phyloP scores from a whole-genome alignment of 2,329 filamentous ascomycete species.

The Dactylellina sp. region DNA sequence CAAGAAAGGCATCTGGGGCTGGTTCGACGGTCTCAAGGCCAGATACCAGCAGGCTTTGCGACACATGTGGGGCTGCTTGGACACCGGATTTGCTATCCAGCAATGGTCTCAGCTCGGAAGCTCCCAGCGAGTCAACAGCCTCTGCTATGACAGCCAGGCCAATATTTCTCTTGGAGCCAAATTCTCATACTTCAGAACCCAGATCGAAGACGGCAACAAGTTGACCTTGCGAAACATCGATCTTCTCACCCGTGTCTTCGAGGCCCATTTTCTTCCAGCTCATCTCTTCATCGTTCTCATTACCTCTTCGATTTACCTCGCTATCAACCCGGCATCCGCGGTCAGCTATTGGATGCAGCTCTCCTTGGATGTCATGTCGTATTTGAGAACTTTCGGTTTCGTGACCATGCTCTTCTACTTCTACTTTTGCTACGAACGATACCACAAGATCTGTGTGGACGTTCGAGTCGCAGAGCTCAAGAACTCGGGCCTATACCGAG shows the following conservation, averaged over 20 bases:
- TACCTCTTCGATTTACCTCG: conserved; percentile 72
- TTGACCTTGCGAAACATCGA: conserved; percentile 66
- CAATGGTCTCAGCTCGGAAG: conserved; percentile 71
- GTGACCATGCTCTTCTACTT: conserved; percentile 74
- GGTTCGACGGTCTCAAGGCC: conserved; percentile 71
- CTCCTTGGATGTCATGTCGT: conserved; percentile 72
- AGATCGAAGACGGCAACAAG: conserved; percentile 51
- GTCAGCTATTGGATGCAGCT: conserved; percentile 69
- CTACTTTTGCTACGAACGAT: conserved; percentile 73
- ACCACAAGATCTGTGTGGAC: conserved; percentile 73
- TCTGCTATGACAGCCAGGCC: conserved; percentile 71
- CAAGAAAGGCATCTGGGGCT: conserved; percentile 69
- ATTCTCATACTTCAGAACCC: conserved; percentile 27
- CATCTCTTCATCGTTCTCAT: conserved; percentile 75
- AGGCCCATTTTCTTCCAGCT: conserved; percentile 78
- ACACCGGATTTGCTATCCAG: conserved; percentile 74
- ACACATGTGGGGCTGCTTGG: conserved; percentile 81
- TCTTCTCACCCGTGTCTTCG: conserved; percentile 76
- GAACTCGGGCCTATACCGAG: conserved; percentile 73
- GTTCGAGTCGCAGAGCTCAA: conserved; percentile 75
- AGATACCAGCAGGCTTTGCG: conserved; percentile 78
- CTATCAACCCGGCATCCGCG: conserved; percentile 67
- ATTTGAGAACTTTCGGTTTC: conserved; percentile 73
- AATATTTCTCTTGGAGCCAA: conserved; percentile 64
- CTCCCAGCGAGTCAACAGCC: conserved; percentile 70